A percentile compares a stretch with the other conserved stretches of the same genome.
These are phyloP conservation scores for Pleurotus eryngii DNA, from an alignment of 768 basidiomycete species.

Conservation along the genomic window DNA sequence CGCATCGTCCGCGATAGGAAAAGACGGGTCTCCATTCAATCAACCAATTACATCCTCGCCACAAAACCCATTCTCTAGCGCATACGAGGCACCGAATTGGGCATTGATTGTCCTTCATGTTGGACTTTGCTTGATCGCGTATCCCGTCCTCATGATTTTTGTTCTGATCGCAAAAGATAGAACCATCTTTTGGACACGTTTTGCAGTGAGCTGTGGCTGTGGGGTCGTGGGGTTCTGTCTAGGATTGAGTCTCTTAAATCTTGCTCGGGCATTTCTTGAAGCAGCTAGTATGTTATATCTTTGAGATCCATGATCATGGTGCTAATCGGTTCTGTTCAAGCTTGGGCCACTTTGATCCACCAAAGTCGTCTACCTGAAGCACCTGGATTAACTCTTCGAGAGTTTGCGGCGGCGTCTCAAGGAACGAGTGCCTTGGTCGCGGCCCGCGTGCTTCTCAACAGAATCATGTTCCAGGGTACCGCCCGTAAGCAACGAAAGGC, in stretches of 20 bases:
- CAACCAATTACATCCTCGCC: background rate
- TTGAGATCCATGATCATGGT: background rate
- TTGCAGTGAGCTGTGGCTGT: constrained; percentile 33
- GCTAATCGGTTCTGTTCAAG: constrained; percentile 18
- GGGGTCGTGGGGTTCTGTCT: constrained; percentile 29
- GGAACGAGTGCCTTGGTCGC: constrained; percentile 24
- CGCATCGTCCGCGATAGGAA: background rate
- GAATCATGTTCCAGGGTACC: constrained; percentile 22
- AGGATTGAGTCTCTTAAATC: constrained; percentile 25
- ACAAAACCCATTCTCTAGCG: background rate
- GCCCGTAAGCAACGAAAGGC: constrained; percentile 19
- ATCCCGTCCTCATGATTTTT: constrained; percentile 30
- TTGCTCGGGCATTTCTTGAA: constrained; percentile 30
- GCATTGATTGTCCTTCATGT: constrained; percentile 24
- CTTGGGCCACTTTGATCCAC: constrained; percentile 44
- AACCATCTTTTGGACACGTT: constrained; percentile 36
- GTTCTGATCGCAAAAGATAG: constrained; percentile 20
- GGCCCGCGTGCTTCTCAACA: constrained; percentile 32
- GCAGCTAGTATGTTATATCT: constrained; percentile 30
- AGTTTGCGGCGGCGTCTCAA: constrained; percentile 30
- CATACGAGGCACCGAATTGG: constrained; percentile 30
- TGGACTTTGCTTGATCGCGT: constrained; percentile 25
- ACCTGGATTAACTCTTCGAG: constrained; percentile 32
- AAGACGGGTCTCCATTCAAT: background rate
- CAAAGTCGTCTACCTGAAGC: constrained; percentile 25